A percentile compares a stretch with the other conserved stretches of the same genome.
phyloP scores from a whole-genome alignment of 208 protist species.

The Phytomonas francai region DNA sequence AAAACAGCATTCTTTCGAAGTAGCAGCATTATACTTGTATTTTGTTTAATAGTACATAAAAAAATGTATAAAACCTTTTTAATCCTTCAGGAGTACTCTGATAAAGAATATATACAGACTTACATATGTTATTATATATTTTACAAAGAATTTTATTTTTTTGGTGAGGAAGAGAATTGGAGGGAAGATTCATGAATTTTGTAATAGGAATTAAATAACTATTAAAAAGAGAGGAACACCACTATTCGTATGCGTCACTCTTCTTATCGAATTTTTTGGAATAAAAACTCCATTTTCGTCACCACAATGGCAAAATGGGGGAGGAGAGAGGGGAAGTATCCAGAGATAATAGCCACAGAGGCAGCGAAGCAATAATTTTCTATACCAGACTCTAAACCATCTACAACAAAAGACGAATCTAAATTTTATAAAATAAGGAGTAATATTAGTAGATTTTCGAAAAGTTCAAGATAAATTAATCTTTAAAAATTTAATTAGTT shows the following conservation, averaged over 20 bases:
- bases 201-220: neutral
- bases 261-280: neutral
- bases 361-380: neutral
- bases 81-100: neutral
- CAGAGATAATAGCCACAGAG: neutral
- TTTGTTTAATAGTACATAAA: neutral
- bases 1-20: slow-evolving; percentile 35
- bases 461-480: slow-evolving; percentile 6
- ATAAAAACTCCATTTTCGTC: neutral
- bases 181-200: slow-evolving; percentile 2
- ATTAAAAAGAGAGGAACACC: neutral
- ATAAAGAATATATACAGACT: neutral
- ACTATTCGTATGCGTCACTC: neutral
- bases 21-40: slow-evolving; percentile 19
- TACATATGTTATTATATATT: neutral
- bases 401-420: neutral
- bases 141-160: neutral
- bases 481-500: neutral
- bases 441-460: neutral
- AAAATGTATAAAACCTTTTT: neutral
- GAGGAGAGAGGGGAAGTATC: slow-evolving; percentile 1
- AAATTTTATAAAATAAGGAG: neutral
- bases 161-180: neutral
- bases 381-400: neutral
- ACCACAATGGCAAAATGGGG: neutral